Conservation (phyloP, 805 yeast genomes). For the Isabelozyma gotoi region DNA sequence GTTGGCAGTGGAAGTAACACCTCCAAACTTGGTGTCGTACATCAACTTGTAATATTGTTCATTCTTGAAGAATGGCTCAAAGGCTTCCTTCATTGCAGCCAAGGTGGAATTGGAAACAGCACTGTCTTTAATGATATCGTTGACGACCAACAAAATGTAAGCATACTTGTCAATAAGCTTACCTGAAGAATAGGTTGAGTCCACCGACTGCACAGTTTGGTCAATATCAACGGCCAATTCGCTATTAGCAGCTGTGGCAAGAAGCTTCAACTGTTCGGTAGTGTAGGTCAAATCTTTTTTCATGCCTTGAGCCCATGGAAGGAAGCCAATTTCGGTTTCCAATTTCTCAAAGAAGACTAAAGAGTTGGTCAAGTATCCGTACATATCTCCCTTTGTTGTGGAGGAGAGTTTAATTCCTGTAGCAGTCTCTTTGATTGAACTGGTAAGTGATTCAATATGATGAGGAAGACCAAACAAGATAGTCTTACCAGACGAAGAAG, state of each 20-base stretch:
- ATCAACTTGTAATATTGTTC: constrained; percentile 49
- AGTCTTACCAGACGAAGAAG: constrained; percentile 45
- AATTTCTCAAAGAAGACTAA: constrained; percentile 40
- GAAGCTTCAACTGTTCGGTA: constrained; percentile 39
- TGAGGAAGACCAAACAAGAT: constrained; percentile 56
- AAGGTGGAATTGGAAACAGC: constrained; percentile 35
- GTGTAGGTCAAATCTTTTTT: constrained; percentile 35
- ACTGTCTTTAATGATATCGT: constrained; percentile 47
- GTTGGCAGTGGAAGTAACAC: constrained; percentile 54
- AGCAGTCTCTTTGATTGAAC: constrained; percentile 20
- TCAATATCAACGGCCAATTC: constrained; percentile 50
- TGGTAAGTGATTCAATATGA: constrained; percentile 40
- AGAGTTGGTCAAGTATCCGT: constrained; percentile 41
- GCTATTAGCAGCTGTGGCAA: constrained; percentile 45
- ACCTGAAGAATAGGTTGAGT: constrained; percentile 52
- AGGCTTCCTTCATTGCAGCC: constrained; percentile 41
- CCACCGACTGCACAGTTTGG: constrained; percentile 32
- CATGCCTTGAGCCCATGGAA: constrained; percentile 44
- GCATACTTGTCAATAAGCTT: constrained; percentile 58
- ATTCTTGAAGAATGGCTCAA: constrained; percentile 39
- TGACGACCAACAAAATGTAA: constrained; percentile 50
- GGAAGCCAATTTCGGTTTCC: constrained; percentile 39
- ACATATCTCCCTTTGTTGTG: constrained; percentile 52
- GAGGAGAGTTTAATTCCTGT: constrained; percentile 47
- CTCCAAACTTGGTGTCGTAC: constrained; percentile 56